Conservation (phyloP, 306 rosid genomes). For the Ochetophila trinervis region DNA sequence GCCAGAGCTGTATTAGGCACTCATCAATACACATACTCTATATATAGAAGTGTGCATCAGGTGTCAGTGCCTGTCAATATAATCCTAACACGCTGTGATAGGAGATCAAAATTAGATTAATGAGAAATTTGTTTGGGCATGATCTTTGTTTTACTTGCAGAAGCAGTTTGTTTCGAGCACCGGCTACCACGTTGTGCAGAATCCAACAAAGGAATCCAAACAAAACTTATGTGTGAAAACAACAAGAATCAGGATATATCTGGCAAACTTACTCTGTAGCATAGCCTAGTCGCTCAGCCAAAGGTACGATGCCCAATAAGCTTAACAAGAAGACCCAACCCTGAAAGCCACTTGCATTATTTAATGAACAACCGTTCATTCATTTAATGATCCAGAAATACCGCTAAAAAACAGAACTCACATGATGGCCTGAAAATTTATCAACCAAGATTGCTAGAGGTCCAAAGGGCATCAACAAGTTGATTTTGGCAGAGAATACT, state of each 20-base stretch:
- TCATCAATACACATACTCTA: neutral
- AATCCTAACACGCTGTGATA: neutral
- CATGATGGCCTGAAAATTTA: slow-evolving; percentile 38
- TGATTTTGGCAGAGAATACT: slow-evolving; percentile 43
- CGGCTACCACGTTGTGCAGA: neutral
- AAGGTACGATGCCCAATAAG: slow-evolving; percentile 50
- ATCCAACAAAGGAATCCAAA: neutral
- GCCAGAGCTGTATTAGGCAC: slow-evolving; percentile 19
- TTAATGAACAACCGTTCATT: slow-evolving; percentile 8
- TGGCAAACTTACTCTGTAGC: slow-evolving; percentile 43
- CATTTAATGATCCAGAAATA: slow-evolving; percentile 7
- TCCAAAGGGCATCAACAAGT: slow-evolving; percentile 48
- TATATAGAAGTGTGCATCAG: neutral
- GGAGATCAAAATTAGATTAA: neutral
- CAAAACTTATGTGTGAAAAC: neutral
- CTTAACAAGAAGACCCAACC: slow-evolving; percentile 53
- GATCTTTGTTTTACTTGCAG: neutral
- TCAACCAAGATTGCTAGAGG: slow-evolving; percentile 43
- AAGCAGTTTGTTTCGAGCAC: neutral
- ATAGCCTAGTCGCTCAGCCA: slow-evolving; percentile 53
- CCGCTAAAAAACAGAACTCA: slow-evolving; percentile 26
- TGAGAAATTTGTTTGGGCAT: neutral
- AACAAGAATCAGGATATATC: neutral
- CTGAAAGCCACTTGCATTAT: slow-evolving; percentile 21
- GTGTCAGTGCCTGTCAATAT: neutral